Evolutionary conservation across 495 filamentous ascomycete genomes (phyloP), one percentile per base, ranked within the genome.

Genomic region (Podospora anserina): DNA sequence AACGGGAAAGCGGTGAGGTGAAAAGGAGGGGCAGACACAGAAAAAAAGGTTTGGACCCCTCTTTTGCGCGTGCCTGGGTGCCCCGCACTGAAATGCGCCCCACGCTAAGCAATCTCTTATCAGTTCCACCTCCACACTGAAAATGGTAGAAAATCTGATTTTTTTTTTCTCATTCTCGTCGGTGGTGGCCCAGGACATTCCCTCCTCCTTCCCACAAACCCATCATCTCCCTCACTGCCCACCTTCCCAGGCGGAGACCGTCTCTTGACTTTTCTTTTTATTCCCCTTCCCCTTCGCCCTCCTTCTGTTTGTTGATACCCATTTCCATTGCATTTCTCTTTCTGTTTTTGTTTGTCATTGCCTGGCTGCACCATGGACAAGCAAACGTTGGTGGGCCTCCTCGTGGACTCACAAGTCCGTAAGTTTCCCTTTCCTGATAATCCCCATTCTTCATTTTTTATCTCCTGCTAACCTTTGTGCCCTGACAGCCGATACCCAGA

Each of bases 341-440:
- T 72, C 69, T 63, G 55, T 32, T 55, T 69, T 66, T 53, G 9
- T 39, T 66, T 49, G 58, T 26, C 57, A 66, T 66, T 58, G 44
- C 39, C 63, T 60, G 53, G 65, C 19, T 18, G 58, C 58, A 68
- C 56, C 75, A 93, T 93, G 91, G 89, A 92, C 80, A 86, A 91
- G 73, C 87, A 90, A 79, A 83, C 84, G 77, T 88, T 93, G 72
- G 81, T 90, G 69, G 85, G 90, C 82, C 86, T 92, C 82, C 85
- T 93, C 71, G 84, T 91, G 82, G 87, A 88, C 77, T 86, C 90
- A 71, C 86, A 92, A 72, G 86, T 90, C 69, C 91, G 91, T 92
- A 81, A 80, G 89, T 87, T 5, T 15, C 5, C 57, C n/a, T 30
- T 26, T 32, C n/a, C 30, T 39, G 34, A n/a, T 34, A 34, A 39